Evolutionary conservation across 202 grass and related monocot species (phyloP).

Genomic region (Musa balbisiana): DNA sequence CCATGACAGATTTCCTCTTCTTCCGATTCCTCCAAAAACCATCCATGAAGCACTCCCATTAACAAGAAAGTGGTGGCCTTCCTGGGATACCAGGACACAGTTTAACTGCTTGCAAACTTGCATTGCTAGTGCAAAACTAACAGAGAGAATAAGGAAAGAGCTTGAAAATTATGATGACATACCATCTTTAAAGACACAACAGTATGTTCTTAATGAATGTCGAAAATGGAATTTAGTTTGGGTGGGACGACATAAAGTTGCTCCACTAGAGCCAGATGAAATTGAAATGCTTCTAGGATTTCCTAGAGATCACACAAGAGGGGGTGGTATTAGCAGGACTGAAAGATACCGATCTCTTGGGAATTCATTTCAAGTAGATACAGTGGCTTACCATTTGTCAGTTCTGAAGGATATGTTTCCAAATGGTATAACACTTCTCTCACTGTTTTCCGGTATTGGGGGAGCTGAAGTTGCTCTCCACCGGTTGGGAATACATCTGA

Average conservation of each 20-base stretch:
- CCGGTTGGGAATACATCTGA: constrained; percentile 52
- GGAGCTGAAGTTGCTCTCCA: constrained; percentile 89
- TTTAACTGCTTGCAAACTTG: constrained; percentile 72
- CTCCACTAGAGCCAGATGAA: constrained; percentile 64
- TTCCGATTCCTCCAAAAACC: constrained; percentile 42
- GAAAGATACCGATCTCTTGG: constrained; percentile 55
- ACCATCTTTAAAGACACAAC: constrained; percentile 31
- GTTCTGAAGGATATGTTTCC: constrained; percentile 46
- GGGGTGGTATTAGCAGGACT: constrained; percentile 33
- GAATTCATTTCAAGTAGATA: constrained; percentile 83
- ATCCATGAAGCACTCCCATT: constrained; percentile 49
- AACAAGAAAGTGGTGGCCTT: constrained; percentile 62
- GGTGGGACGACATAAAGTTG: constrained; percentile 58
- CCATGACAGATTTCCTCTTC: constrained; percentile 31
- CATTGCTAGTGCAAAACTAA: constrained; percentile 38
- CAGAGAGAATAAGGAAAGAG: constrained; percentile 32
- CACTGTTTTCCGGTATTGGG: constrained; percentile 75
- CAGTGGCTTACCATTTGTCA: constrained; percentile 67
- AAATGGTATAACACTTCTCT: constrained; percentile 47
- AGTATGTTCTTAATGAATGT: constrained; percentile 35
- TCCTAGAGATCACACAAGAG: constrained; percentile 65
- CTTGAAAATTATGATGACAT: constrained; percentile 25
- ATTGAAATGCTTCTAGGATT: constrained; percentile 68
- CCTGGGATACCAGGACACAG: constrained; percentile 55
- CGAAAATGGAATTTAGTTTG: constrained; percentile 74